Conservation (phyloP, 352 stramenopile genomes). For the Phytopythium aichiense region DNA sequence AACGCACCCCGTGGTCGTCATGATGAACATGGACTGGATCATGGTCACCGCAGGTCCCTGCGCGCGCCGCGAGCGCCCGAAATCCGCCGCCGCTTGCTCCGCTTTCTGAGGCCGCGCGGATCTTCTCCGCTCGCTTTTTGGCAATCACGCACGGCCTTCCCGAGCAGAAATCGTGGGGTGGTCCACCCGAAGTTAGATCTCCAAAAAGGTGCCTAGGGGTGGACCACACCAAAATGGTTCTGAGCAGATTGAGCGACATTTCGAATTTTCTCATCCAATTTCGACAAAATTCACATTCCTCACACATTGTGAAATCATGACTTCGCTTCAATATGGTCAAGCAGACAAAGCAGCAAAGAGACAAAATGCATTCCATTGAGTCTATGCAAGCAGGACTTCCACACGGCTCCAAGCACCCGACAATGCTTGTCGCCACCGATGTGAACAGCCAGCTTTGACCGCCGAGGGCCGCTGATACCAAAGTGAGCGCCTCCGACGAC, state of each 20-base stretch:
- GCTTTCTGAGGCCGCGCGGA: neutral
- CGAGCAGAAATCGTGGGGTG: too few relatives aligned
- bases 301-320: too few relatives aligned
- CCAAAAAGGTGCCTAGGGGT: too few relatives aligned
- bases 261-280: too few relatives aligned
- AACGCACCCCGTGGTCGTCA: slow-evolving; percentile 89
- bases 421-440: neutral
- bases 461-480: neutral
- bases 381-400: neutral
- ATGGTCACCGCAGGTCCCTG: slow-evolving; percentile 41
- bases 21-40: slow-evolving; percentile 98
- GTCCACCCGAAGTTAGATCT: too few relatives aligned
- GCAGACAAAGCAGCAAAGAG: neutral
- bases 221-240: too few relatives aligned
- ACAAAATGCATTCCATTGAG: neutral
- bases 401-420: neutral
- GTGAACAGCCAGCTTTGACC: neutral
- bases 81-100: neutral
- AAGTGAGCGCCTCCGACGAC: neutral
- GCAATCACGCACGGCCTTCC: neutral
- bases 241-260: too few relatives aligned
- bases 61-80: neutral
- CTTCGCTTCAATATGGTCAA: neutral
- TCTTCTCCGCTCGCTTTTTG: neutral
- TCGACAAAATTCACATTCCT: too few relatives aligned